phyloP scores from a whole-genome alignment of 2,329 filamentous ascomycete genomes.

The Aaosphaeria arxii region DNA sequence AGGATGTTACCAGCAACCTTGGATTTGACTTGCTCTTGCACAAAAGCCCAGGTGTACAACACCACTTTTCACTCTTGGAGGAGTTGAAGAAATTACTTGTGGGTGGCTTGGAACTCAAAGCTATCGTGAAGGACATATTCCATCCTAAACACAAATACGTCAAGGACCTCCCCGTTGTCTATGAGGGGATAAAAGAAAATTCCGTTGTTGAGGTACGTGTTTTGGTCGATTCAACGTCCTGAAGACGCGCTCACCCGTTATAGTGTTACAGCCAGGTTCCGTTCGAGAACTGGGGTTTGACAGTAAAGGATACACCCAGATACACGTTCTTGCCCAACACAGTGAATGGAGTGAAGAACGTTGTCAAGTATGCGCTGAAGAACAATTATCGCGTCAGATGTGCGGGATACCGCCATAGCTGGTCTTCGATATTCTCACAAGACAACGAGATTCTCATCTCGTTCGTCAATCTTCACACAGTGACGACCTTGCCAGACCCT shows the following conservation, averaged over 20 bases:
- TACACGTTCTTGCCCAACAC: conserved; percentile 44
- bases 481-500: conserved; percentile 39
- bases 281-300: conserved; percentile 44
- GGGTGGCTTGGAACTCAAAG: conserved; percentile 11
- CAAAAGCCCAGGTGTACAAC: conserved; percentile 27
- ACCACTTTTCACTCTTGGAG: conserved; percentile 28
- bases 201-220: conserved; percentile 33
- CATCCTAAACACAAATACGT: conserved; percentile 17
- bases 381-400: conserved; percentile 40
- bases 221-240: background rate
- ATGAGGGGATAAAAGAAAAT: conserved; percentile 26
- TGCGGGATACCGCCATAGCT: conserved; percentile 45
- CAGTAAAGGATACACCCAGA: conserved; percentile 38
- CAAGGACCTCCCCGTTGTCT: conserved; percentile 23
- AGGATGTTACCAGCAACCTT: conserved; percentile 16
- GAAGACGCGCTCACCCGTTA: background rate
- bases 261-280: conserved; percentile 17
- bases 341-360: conserved; percentile 39
- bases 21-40: conserved; percentile 21
- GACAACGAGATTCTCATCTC: conserved; percentile 44
- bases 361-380: conserved; percentile 38
- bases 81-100: conserved; percentile 12
- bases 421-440: conserved; percentile 42
- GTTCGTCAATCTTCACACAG: conserved; percentile 38
- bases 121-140: conserved; percentile 16